Percentiles rank a stretch among this genome's conserved stretches.
Conservation (phyloP, 2,329 filamentous ascomycete species). For the Byssochlamys sp. region DNA sequence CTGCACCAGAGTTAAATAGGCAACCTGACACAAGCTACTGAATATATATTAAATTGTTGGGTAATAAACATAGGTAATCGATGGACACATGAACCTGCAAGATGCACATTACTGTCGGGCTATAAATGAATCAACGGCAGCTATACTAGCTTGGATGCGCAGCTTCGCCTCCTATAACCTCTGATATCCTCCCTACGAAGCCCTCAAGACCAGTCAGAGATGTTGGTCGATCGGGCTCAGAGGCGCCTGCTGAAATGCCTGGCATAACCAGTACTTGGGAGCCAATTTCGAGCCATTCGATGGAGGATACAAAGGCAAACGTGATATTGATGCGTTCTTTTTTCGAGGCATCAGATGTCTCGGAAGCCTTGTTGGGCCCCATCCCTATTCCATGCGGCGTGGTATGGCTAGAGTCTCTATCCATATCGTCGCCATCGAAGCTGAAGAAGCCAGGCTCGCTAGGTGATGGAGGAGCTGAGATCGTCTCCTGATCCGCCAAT, state of each 20-base stretch:
- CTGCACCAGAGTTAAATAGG: neutral
- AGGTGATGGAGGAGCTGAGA: slow-evolving; percentile 19
- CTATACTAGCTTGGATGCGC: neutral
- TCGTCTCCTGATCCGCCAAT: slow-evolving; percentile 22
- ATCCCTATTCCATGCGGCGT: neutral
- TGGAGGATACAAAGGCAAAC: slow-evolving; percentile 48
- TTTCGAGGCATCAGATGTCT: slow-evolving; percentile 10
- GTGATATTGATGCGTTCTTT: slow-evolving; percentile 37
- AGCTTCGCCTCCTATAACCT: slow-evolving; percentile 26
- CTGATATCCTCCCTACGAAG: slow-evolving; percentile 45
- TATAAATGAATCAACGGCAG: neutral
- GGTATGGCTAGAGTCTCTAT: slow-evolving; percentile 5
- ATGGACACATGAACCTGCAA: neutral
- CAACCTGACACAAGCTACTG: neutral
- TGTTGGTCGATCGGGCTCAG: slow-evolving; percentile 38
- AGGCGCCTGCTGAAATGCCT: slow-evolving; percentile 42
- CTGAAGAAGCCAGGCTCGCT: slow-evolving; percentile 35
- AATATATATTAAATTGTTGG: neutral
- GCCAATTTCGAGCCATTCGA: slow-evolving; percentile 49
- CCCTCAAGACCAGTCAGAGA: slow-evolving; percentile 48
- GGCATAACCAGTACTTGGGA: slow-evolving; percentile 53
- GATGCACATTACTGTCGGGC: neutral
- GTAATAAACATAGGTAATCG: neutral
- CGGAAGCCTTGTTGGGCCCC: slow-evolving; percentile 22
- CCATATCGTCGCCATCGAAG: slow-evolving; percentile 30